These are phyloP conservation scores for Coemansia sp. DNA, from an alignment of 192 early-diverging fungal genomes.

Conservation along the genomic window DNA sequence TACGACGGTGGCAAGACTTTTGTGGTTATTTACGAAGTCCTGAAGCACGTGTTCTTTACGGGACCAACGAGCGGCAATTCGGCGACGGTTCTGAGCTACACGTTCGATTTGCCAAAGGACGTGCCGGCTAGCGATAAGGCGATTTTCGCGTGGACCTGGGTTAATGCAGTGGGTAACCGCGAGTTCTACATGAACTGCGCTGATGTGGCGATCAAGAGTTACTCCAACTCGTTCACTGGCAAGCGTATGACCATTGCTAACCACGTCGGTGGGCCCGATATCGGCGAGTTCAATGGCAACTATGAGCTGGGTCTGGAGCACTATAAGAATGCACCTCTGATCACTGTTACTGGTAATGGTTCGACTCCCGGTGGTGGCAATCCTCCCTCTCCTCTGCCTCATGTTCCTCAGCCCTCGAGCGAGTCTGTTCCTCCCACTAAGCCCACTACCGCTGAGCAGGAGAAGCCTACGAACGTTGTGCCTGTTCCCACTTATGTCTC, in stretches of 20 bases:
- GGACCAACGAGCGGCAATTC: slow-evolving; percentile 14
- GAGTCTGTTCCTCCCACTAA: slow-evolving; percentile 6
- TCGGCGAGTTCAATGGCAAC: slow-evolving; percentile 55
- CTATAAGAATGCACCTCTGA: slow-evolving; percentile 21
- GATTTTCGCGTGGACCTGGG: slow-evolving; percentile 67
- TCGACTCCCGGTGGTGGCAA: not conserved
- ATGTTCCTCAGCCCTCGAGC: slow-evolving; percentile 4
- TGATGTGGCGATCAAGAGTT: slow-evolving; percentile 62
- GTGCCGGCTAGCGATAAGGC: slow-evolving; percentile 39
- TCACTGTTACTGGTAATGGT: slow-evolving; percentile 41
- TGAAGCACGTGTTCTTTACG: slow-evolving; percentile 49
- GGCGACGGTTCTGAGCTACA: slow-evolving; percentile 18
- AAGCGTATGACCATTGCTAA: slow-evolving; percentile 59
- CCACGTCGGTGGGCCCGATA: slow-evolving; percentile 52
- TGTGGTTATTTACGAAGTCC: slow-evolving; percentile 54
- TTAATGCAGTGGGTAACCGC: slow-evolving; percentile 66
- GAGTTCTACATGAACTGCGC: slow-evolving; percentile 78
- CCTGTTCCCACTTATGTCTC: not conserved
- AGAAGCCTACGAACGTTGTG: not conserved
- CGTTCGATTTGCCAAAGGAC: slow-evolving; percentile 36
- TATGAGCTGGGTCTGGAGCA: slow-evolving; percentile 28
- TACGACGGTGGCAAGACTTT: slow-evolving; percentile 58
- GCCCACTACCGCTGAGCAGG: slow-evolving; percentile 3
- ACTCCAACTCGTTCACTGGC: slow-evolving; percentile 40
- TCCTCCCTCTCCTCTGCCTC: not conserved